phyloP scores from a whole-genome alignment of 805 yeast genomes.

The Kazachstania kunashirensis region DNA sequence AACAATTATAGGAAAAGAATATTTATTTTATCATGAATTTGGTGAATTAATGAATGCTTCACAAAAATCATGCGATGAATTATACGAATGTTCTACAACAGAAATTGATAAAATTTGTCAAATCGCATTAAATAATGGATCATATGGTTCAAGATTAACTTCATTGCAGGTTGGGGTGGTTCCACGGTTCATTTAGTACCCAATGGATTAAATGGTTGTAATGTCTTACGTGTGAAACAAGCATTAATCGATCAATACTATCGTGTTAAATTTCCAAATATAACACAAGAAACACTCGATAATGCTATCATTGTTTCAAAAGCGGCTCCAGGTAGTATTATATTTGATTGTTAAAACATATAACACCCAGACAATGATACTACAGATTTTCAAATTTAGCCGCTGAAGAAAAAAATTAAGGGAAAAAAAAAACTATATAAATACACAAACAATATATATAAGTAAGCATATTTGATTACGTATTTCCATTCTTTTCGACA shows the following conservation, averaged over 20 bases:
- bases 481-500: no score
- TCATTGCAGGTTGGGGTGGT: slow-evolving; percentile 80
- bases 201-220: slow-evolving; percentile 12
- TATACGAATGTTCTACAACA: slow-evolving; percentile 46
- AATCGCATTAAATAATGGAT: slow-evolving; percentile 47
- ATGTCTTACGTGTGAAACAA: slow-evolving; percentile 31
- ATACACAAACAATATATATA: no score
- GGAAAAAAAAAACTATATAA: no score
- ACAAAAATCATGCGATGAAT: slow-evolving; percentile 41
- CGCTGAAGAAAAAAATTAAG: no score
- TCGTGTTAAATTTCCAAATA: slow-evolving; percentile 37
- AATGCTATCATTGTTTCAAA: slow-evolving; percentile 46
- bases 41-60: slow-evolving; percentile 53
- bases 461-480: no score
- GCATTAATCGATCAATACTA: slow-evolving; percentile 47
- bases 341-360: slow-evolving; percentile 8
- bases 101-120: slow-evolving; percentile 45
- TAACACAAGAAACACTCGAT: slow-evolving; percentile 36
- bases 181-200: slow-evolving; percentile 53
- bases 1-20: slow-evolving; percentile 9
- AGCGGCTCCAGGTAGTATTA: slow-evolving; percentile 45
- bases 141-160: slow-evolving; percentile 63
- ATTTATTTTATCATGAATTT: slow-evolving; percentile 33
- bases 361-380: no score
- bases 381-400: no score